These are phyloP conservation scores for Leucocoprinus leucothites DNA, from an alignment of 768 basidiomycete genomes.

Conservation along the genomic window DNA sequence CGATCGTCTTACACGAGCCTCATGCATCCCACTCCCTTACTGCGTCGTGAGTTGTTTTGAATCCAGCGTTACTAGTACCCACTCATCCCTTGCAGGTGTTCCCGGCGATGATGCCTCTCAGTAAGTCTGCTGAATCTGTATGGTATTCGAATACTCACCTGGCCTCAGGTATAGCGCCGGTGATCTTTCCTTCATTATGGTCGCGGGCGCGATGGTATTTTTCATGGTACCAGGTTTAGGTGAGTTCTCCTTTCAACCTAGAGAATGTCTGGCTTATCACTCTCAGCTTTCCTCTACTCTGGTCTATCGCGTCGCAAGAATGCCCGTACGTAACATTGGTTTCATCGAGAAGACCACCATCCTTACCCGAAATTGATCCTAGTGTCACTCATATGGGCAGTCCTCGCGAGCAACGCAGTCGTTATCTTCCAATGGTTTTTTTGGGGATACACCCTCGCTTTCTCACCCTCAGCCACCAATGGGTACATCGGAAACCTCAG, in stretches of 20 bases:
- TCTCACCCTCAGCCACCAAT: slow-evolving; percentile 73
- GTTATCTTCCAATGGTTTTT: slow-evolving; percentile 80
- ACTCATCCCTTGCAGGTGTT: background rate
- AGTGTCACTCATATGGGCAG: slow-evolving; percentile 76
- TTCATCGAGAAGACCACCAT: background rate
- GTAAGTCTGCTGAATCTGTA: slow-evolving; percentile 6
- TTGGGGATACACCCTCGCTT: slow-evolving; percentile 73
- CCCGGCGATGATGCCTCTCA: slow-evolving; percentile 5
- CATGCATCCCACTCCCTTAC: background rate
- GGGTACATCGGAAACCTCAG: slow-evolving; percentile 78
- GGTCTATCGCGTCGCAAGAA: slow-evolving; percentile 70
- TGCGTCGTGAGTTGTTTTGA: slow-evolving; percentile 6
- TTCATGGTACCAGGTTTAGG: slow-evolving; percentile 80
- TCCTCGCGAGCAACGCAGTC: slow-evolving; percentile 69
- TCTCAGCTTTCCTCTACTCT: slow-evolving; percentile 67
- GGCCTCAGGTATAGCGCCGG: slow-evolving; percentile 60
- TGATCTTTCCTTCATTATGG: slow-evolving; percentile 67
- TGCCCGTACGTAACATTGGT: slow-evolving; percentile 33
- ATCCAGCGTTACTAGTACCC: background rate
- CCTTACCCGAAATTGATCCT: slow-evolving; percentile 9
- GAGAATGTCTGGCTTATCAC: background rate
- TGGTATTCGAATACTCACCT: background rate
- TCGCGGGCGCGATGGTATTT: slow-evolving; percentile 66
- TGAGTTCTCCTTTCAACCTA: slow-evolving; percentile 20
- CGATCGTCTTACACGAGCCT: background rate